Percentiles rank a stretch among this genome's conserved stretches.
These are phyloP conservation scores for Calocera cornea DNA, from an alignment of 768 basidiomycete genomes.

Conservation along the genomic window DNA sequence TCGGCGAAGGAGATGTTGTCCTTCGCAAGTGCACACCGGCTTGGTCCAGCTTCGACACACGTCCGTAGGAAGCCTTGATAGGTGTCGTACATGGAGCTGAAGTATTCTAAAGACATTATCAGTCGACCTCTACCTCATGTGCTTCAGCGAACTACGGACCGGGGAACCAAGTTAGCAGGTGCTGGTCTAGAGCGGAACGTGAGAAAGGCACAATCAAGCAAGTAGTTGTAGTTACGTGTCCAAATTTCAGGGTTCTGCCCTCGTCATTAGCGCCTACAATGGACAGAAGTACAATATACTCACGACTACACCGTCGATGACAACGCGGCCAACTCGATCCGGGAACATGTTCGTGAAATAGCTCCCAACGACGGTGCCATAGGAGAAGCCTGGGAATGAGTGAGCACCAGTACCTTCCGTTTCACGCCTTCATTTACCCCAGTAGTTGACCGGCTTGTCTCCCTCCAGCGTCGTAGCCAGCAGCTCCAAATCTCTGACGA, in stretches of 20 bases:
- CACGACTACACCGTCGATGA: conserved; percentile 6
- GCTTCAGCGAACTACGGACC: not conserved
- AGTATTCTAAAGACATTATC: not conserved
- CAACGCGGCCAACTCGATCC: conserved; percentile 6
- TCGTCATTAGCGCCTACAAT: conserved; percentile 4
- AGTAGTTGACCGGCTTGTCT: conserved; percentile 5
- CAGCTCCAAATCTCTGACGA: conserved; percentile 6
- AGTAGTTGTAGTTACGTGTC: conserved; percentile 11
- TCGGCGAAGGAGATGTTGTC: conserved; percentile 12
- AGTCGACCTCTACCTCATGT: no score
- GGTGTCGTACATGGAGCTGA: not conserved
- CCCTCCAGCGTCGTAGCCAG: not conserved
- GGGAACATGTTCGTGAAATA: conserved; percentile 11
- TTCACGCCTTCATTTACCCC: not conserved
- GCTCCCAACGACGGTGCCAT: conserved; percentile 5
- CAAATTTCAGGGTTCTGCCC: conserved; percentile 19
- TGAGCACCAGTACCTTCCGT: not conserved
- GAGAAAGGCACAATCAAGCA: not conserved
- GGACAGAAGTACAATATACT: not conserved
- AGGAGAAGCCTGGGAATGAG: conserved; percentile 21
- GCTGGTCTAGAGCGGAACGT: not conserved
- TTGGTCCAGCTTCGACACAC: conserved; percentile 20
- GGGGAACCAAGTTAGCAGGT: not conserved
- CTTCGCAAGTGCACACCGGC: conserved; percentile 18
- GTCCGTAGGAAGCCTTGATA: conserved; percentile 21